Evolutionary conservation across 805 yeast species (phyloP), one percentile per base, ranked within the genome.

Genomic region (Candida oleophila): DNA sequence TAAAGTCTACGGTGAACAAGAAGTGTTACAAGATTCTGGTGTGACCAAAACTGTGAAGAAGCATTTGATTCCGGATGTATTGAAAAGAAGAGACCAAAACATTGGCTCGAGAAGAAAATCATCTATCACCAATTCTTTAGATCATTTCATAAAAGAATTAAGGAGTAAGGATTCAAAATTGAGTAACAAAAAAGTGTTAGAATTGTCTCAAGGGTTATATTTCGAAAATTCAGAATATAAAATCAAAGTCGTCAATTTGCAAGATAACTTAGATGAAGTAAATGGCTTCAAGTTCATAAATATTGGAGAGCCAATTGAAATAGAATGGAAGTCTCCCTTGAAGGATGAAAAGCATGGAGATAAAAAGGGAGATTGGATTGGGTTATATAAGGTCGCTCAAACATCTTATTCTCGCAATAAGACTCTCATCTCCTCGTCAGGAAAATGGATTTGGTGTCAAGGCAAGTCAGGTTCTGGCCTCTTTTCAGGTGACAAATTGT

Each of bases 1-100:
- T 47, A 82, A 81, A 58, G 72, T 87, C 3, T 87, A 87, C 58
- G 95, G 95, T 20, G 82, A 80, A 50, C 73, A 70, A 45, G 78
- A 73, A 55, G 81, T 83, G 4, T 60, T 78, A 42, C 69, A 83
- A 51, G 83, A 82, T 50, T 77, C 72, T 48, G 77, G 69, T 44
- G 80, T 62, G 57, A 78, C 70, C 34, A 73, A 60, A 50, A 76
- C 70, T 14, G 68, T 69, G 55, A 66, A 64, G 58, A 69, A 63
- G 56, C 80, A 61, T 51, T 70, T 62, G 55, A 62, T 66, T 38
- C 77, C 77, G 2, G 70, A 66, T 22, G 63, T 60, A 3, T 65
- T 73, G 42, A 60, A 65, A 46, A 66, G 66, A 54, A 61, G 61
- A 52, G 54, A 69, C 39, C 55, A 57, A 42, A 53, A 57, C 18